Percentiles rank a stretch among this genome's conserved stretches.
Conservation (phyloP, 164 flowering plant genomes). For the Pachysandra terminalis region DNA sequence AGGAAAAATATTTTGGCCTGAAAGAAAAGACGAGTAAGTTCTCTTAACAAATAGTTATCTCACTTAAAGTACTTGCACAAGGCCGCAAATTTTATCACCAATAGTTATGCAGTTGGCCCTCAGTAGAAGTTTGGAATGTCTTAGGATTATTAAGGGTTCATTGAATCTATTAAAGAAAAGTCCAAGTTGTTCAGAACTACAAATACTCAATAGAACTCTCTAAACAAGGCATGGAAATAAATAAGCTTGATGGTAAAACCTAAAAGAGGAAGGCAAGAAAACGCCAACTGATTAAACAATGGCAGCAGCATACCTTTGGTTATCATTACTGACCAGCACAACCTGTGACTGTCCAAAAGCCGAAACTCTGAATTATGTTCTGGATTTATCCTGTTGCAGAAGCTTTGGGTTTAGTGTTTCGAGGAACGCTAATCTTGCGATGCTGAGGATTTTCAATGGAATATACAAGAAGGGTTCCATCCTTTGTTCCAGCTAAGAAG, state of each 20-base stretch:
- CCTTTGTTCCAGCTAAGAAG: slow-evolving; percentile 93
- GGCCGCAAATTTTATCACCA: no score
- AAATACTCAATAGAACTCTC: background rate
- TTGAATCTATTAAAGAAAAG: no score
- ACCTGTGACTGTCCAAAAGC: background rate
- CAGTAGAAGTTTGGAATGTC: no score
- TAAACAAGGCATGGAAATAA: background rate
- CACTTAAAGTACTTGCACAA: no score
- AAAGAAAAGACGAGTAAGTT: no score
- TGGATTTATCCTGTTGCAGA: slow-evolving; percentile 35
- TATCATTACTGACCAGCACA: background rate
- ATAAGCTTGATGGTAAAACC: background rate
- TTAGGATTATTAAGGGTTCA: no score
- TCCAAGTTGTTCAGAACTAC: background rate
- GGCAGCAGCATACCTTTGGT: slow-evolving; percentile 14
- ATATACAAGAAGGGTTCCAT: slow-evolving; percentile 88
- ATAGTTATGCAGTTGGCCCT: no score
- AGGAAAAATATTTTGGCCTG: no score
- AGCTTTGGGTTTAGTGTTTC: slow-evolving; percentile 49
- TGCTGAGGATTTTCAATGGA: slow-evolving; percentile 89
- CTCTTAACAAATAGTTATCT: no score
- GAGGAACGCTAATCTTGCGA: slow-evolving; percentile 43
- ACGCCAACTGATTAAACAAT: background rate
- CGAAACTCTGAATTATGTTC: background rate
- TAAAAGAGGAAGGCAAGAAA: background rate